Conservation (phyloP, 108 stramenopile species). For the Stephanodiscus minutulus region DNA sequence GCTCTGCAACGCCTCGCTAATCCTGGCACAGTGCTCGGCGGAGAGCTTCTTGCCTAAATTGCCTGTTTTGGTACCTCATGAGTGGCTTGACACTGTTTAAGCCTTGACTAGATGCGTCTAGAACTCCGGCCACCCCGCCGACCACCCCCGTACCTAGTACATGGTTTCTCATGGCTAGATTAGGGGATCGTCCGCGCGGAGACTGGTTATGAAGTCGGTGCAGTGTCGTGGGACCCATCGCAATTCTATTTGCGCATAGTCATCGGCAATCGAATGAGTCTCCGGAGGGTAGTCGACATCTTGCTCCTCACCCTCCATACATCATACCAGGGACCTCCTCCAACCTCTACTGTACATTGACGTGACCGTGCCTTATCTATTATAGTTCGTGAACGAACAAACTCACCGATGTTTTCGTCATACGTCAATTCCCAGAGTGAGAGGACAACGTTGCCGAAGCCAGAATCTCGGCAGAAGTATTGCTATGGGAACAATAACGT, state of each 20-base stretch:
- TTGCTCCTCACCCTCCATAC: conserved; percentile 26
- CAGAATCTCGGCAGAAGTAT: conserved; percentile 81
- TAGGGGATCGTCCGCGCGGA: too few species aligned
- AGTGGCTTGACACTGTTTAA: too few species aligned
- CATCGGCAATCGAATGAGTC: conserved; percentile 27
- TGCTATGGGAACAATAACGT: conserved; percentile 11
- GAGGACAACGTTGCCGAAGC: conserved; percentile 61
- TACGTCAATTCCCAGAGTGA: conserved; percentile 76
- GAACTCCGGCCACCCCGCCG: too few species aligned
- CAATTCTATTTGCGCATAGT: conserved; percentile 11
- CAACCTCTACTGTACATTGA: conserved; percentile 72
- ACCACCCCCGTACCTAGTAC: too few species aligned
- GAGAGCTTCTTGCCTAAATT: too few species aligned
- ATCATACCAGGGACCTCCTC: conserved; percentile 38
- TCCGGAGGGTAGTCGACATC: conserved; percentile 22
- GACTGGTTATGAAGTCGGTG: too few species aligned
- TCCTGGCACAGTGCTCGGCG: too few species aligned
- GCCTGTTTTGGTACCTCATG: too few species aligned
- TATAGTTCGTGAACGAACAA: conserved; percentile 44
- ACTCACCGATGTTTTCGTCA: conserved; percentile 54
- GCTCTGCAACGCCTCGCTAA: too few species aligned
- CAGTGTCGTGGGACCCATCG: too few species aligned
- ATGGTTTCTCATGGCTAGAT: too few species aligned
- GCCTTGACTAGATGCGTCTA: too few species aligned
- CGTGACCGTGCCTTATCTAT: conserved; percentile 58